Evolutionary conservation across 768 basidiomycete genomes (phyloP), one percentile per base, ranked within the genome.

Genomic region (Leccinum longicurvipes): DNA sequence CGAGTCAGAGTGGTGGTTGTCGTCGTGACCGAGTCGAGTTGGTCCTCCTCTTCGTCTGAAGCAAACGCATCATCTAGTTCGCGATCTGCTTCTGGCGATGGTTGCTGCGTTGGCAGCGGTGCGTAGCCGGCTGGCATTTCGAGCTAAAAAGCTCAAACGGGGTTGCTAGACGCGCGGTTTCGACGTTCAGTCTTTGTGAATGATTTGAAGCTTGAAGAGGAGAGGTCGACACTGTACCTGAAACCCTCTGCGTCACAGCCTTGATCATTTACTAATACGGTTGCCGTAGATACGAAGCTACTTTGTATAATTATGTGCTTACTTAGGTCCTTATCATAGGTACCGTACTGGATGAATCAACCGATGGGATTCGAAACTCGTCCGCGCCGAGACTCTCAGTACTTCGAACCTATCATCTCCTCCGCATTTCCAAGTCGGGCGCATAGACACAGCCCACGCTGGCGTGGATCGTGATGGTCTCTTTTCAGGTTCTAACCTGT

Each of bases 31-130:
- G 48, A 41, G 36, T 53, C 11, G 6, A 27, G 51, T n/a, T 63
- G 61, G 53, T 76, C 68, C 11, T 72, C 67, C 9, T 79, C 77
- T 25, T 81, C 78, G 54, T 85, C 83, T 29, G 80, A 78, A 6
- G 76, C 87, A 61, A 93, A 93, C 1, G 91, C 86, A 28, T 85
- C 90, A 63, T 89, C 82, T 66, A 93, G 82, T 70, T 92, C 90
- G 59, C 80, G 76, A 51, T 77, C 76, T 25, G 74, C 74, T 50
- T 73, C 69, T 47, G 76, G 77, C 44, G 76, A 71, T 67, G 76
- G 75, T 41, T 69, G 75, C 47, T 72, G 74, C 65, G 78, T 80
- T 47, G 79, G 77, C 19, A 86, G 72, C 29, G 79, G 77, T 19
- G 81, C 70, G 63, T 87, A 87, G 31, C 77, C 76, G 29, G 72